phyloP scores from a whole-genome alignment of 2,329 filamentous ascomycete species.

The Ophiostoma himal-ulmi region DNA sequence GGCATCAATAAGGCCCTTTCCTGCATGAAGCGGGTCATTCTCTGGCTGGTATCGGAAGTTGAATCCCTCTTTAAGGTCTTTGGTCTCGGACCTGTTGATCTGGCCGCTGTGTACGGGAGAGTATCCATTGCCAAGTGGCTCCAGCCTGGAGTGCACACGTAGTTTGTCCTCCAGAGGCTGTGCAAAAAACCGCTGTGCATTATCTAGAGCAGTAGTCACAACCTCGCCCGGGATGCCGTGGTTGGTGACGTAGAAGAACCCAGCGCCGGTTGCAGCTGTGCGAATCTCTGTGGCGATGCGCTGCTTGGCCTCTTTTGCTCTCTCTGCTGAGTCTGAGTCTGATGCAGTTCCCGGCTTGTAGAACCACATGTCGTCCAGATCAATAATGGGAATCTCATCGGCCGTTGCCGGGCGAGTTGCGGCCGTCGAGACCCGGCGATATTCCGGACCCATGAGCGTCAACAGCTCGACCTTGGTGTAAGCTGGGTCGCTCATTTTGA shows the following conservation, averaged over 20 bases:
- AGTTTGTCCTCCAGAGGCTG: constrained; percentile 28
- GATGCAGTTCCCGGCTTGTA: constrained; percentile 23
- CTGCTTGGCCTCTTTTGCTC: constrained; percentile 16
- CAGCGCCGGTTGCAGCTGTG: constrained; percentile 24
- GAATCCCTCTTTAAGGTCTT: constrained; percentile 29
- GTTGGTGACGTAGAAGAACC: constrained; percentile 29
- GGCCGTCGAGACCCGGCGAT: constrained; percentile 33
- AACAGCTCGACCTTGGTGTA: constrained; percentile 26
- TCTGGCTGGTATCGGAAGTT: constrained; percentile 28
- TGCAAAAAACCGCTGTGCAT: constrained; percentile 26
- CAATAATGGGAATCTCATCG: constrained; percentile 50
- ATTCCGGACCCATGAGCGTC: constrained; percentile 36
- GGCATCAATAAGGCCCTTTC: background rate
- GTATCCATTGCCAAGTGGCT: constrained; percentile 27
- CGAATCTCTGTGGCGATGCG: constrained; percentile 39
- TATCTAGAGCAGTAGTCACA: constrained; percentile 20
- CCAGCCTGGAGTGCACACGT: constrained; percentile 21
- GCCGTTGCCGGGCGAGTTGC: constrained; percentile 36
- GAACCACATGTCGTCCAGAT: constrained; percentile 40
- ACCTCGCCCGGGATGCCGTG: constrained; percentile 27
- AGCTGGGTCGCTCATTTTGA: constrained; percentile 8
- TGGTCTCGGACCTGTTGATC: constrained; percentile 26
- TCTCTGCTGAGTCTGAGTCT: background rate
- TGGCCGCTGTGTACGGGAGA: constrained; percentile 24
- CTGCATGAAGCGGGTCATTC: constrained; percentile 24